Evolutionary conservation across 768 basidiomycete species (phyloP), one percentile per base, ranked within the genome.

Genomic region (Candolleomyces efflorescens): DNA sequence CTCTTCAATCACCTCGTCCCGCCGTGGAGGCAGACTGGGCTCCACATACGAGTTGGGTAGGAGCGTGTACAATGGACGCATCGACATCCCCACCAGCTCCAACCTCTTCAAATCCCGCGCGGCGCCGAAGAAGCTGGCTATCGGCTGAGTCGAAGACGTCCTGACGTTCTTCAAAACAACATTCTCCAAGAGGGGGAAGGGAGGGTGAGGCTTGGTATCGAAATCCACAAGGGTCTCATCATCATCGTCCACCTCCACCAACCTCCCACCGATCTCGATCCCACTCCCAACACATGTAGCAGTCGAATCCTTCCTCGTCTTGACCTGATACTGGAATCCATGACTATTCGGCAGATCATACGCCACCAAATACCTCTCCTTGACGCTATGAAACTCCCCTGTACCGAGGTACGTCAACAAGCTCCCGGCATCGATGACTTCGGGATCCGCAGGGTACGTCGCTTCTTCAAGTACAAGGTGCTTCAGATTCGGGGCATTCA

Each of bases 381-480:
- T 55, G 43, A 53, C 62, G 53, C 59, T 59, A 46, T 65, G 61
- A 56, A 64, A 67, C 22, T 65, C 64, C 47, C 73, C 70, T n/a
- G 74, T 73, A 1, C 69, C 75, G 39, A 73, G 61, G 65, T 73
- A 76, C 49, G 67, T 64, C 18, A 78, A 65, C 22, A 83, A 64
- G 51, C 66, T 67, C 23, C 70, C 67, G 1, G 72, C 76, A 57
- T 82, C 76, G 48, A 77, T 65, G 9, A 73, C 73, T n/a, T 71
- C 70, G 15, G 71, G 68, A 53, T 72, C 73, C 23, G 69, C 73
- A 17, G 76, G 73, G 59, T 80, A 73, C 3, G 70, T 75, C 9
- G 73, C 72, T 60, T 84, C 80, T 56, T 79, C 77, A 5, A 86
- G 64, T 1, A 65, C 63, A 24, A 86, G 67, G 5, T 60, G 61